phyloP scores from a whole-genome alignment of 345 rosid genomes.

The Hibiscus trionum region DNA sequence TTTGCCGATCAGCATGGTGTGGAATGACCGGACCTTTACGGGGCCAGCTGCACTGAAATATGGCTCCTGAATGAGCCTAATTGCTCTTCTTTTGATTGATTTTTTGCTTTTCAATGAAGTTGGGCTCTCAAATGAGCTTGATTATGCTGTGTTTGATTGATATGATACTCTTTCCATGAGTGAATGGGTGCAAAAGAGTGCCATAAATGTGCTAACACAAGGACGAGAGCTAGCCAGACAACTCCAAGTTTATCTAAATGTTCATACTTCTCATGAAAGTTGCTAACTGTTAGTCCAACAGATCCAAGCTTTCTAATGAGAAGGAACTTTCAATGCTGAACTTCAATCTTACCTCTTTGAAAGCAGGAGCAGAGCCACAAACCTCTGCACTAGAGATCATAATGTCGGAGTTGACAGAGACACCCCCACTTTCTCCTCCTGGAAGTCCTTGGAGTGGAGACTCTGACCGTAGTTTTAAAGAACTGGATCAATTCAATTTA shows the following conservation, averaged over 20 bases:
- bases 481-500: slow-evolving; percentile 21
- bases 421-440: slow-evolving; percentile 25
- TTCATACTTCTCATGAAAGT: slow-evolving; percentile 31
- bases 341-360: neutral
- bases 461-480: slow-evolving; percentile 45
- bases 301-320: slow-evolving; percentile 50
- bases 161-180: neutral
- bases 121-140: neutral
- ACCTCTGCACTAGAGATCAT: neutral
- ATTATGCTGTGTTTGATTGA: neutral
- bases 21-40: neutral
- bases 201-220: too few relatives aligned
- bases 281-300: slow-evolving; percentile 31
- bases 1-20: neutral
- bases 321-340: slow-evolving; percentile 33
- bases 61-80: neutral
- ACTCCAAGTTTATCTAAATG: too few relatives aligned
- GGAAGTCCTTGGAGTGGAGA: slow-evolving; percentile 56
- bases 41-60: neutral
- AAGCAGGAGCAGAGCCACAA: slow-evolving; percentile 3
- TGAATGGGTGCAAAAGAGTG: neutral
- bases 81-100: neutral
- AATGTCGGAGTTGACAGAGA: slow-evolving; percentile 21
- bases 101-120: neutral
- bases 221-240: too few relatives aligned